Conservation (phyloP, 352 stramenopile species). For the Phytophthora sp. region DNA sequence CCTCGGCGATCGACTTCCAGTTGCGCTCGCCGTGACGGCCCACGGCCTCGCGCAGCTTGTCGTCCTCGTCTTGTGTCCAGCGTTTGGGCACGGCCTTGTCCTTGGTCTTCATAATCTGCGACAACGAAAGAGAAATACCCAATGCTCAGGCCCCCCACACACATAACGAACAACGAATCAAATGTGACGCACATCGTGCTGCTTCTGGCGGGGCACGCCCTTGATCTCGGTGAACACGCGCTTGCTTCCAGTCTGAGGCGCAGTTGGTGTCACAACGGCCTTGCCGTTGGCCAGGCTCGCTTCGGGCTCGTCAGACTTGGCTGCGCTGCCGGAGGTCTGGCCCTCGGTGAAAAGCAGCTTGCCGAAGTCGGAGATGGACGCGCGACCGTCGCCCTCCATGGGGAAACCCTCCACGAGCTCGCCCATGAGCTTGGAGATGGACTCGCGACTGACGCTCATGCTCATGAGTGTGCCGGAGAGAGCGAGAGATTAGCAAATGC, state of each 20-base stretch:
- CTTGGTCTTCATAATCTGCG: constrained; percentile 82
- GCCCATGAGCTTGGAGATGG: constrained; percentile 87
- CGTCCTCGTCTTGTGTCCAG: constrained; percentile 83
- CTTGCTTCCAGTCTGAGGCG: constrained; percentile 56
- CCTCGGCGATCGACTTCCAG: constrained; percentile 89
- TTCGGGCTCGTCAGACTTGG: background rate
- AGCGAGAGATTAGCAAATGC: constrained; percentile 15
- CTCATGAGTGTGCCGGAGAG: constrained; percentile 45
- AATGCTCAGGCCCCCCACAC: background rate
- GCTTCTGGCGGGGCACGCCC: constrained; percentile 79
- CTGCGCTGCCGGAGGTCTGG: constrained; percentile 33
- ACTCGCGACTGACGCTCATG: constrained; percentile 83
- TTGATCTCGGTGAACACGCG: constrained; percentile 88
- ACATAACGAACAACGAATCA: too few species aligned
- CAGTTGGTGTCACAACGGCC: background rate
- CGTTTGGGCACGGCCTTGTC: constrained; percentile 85
- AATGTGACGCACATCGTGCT: constrained; percentile 77
- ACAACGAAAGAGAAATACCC: constrained; percentile 5
- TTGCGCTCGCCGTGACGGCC: constrained; percentile 81
- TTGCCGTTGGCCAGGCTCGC: background rate
- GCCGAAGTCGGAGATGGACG: constrained; percentile 89
- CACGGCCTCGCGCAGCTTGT: constrained; percentile 78
- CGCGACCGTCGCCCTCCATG: constrained; percentile 72
- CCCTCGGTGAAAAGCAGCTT: constrained; percentile 87
- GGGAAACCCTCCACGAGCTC: constrained; percentile 85